These are phyloP conservation scores for Kodamaea lidongshanica DNA, from an alignment of 805 yeast species.

Conservation along the genomic window DNA sequence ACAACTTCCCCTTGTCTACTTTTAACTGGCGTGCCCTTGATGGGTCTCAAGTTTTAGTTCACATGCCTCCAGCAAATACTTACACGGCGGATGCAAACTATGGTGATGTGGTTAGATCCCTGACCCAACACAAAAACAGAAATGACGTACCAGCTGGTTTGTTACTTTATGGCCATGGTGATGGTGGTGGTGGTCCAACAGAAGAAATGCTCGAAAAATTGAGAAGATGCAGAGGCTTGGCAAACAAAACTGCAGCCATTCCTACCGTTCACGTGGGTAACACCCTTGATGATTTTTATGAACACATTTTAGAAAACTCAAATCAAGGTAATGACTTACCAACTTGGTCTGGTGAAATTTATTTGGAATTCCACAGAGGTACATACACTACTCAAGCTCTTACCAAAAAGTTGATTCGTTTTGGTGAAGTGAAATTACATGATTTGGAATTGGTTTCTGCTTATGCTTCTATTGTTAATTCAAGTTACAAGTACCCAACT, in stretches of 20 bases:
- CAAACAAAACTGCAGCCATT: conserved; percentile 71
- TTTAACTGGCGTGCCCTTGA: conserved; percentile 95
- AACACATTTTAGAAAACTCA: conserved; percentile 55
- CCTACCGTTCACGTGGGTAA: conserved; percentile 78
- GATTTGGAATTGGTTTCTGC: conserved; percentile 84
- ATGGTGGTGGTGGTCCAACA: conserved; percentile 98
- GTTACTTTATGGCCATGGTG: conserved; percentile 87
- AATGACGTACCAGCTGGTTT: conserved; percentile 76
- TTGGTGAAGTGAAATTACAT: conserved; percentile 67
- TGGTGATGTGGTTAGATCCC: conserved; percentile 83
- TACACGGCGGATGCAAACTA: conserved; percentile 90
- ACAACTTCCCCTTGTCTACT: conserved; percentile 80
- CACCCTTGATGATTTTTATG: conserved; percentile 76
- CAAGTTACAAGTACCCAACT: conserved; percentile 65
- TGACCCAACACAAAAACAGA: conserved; percentile 75
- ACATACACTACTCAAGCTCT: conserved; percentile 93
- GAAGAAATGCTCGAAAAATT: conserved; percentile 89
- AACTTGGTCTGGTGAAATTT: conserved; percentile 89
- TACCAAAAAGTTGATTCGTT: conserved; percentile 74
- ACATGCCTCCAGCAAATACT: conserved; percentile 97
- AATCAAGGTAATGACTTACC: conserved; percentile 64
- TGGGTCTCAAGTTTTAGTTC: conserved; percentile 87
- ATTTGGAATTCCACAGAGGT: conserved; percentile 93
- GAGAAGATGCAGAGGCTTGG: conserved; percentile 83
- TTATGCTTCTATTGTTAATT: conserved; percentile 51